phyloP scores from a whole-genome alignment of 352 stramenopile genomes.

The Pythium chondricola region DNA sequence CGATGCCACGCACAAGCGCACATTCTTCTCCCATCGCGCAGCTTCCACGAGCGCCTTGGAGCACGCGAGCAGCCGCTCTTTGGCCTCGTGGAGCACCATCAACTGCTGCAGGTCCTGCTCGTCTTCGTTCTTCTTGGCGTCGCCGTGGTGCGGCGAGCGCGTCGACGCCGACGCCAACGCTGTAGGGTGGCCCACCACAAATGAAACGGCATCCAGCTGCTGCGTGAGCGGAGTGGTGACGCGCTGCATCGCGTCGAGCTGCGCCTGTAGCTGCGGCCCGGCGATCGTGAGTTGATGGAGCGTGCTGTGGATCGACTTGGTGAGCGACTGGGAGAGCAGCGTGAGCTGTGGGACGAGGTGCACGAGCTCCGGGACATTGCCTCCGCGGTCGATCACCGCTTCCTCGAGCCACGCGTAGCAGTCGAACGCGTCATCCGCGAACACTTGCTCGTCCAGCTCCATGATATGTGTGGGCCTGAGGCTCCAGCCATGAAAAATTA shows the following conservation, averaged over 20 bases:
- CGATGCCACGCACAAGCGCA: conserved; percentile 35
- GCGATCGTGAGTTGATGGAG: conserved; percentile 55
- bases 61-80: conserved; percentile 53
- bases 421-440: conserved; percentile 45
- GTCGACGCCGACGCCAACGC: not conserved
- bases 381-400: conserved; percentile 32
- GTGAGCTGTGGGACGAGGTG: conserved; percentile 49
- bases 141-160: not conserved
- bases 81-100: conserved; percentile 65
- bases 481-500: not conserved
- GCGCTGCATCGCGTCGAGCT: conserved; percentile 41
- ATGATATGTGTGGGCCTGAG: not conserved
- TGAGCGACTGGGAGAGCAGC: conserved; percentile 55
- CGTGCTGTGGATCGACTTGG: conserved; percentile 42
- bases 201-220: conserved; percentile 31
- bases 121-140: conserved; percentile 11
- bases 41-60: conserved; percentile 65
- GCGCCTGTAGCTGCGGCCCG: conserved; percentile 42
- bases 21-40: conserved; percentile 58
- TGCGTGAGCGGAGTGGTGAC: conserved; percentile 30
- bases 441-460: conserved; percentile 40
- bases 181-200: conserved; percentile 4
- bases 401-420: conserved; percentile 70
- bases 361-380: conserved; percentile 24
- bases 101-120: conserved; percentile 45